These are phyloP conservation scores for Sextonia rubra DNA, from an alignment of 164 flowering plant species.

Conservation along the genomic window DNA sequence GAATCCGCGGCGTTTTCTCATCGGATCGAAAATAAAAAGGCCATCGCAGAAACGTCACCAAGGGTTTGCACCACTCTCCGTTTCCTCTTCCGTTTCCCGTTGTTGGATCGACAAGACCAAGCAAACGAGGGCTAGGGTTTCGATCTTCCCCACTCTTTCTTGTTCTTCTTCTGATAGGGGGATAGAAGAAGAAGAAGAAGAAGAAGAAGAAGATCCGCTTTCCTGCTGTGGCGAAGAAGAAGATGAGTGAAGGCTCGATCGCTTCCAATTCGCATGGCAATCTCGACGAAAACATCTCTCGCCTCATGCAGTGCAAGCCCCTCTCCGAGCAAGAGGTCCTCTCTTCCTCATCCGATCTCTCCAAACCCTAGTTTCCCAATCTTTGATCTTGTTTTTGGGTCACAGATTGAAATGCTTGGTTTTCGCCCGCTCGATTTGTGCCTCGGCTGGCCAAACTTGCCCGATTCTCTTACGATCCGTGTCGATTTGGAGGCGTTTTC, in stretches of 20 bases:
- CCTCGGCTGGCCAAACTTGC: background rate
- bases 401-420: background rate
- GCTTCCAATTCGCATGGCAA: conserved; percentile 37
- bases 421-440: background rate
- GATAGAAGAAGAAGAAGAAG: background rate
- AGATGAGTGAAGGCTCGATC: background rate
- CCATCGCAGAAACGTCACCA: too few relatives aligned
- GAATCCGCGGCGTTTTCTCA: too few relatives aligned
- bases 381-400: background rate
- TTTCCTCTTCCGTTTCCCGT: too few relatives aligned
- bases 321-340: conserved; percentile 67
- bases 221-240: background rate
- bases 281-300: conserved; percentile 65
- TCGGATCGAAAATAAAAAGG: too few relatives aligned
- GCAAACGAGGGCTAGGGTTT: too few relatives aligned
- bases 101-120: too few relatives aligned
- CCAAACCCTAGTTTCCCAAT: background rate
- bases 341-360: background rate
- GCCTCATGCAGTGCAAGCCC: conserved; percentile 92
- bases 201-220: background rate
- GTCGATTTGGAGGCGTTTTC: too few relatives aligned
- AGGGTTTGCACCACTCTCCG: too few relatives aligned
- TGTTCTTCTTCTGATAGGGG: background rate
- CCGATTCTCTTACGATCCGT: background rate
- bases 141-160: background rate